Evolutionary conservation across 176 grass and related monocot species (phyloP).

Genomic region (Chrysopogon serrulatus): DNA sequence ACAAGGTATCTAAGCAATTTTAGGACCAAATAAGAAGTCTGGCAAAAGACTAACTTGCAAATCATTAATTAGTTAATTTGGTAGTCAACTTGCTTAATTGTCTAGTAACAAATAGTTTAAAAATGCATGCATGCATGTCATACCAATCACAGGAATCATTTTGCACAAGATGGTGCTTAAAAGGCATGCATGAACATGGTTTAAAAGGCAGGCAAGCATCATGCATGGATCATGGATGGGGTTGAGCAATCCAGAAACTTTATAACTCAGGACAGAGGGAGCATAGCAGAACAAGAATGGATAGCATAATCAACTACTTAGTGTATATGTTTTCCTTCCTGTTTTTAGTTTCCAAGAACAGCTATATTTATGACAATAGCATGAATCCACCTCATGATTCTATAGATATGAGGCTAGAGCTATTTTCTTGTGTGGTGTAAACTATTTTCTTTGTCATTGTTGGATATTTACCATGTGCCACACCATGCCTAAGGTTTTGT

Average conservation of each 20-base stretch:
- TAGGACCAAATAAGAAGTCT: neutral
- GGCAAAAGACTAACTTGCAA: neutral
- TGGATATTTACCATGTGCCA: neutral
- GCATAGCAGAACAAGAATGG: neutral
- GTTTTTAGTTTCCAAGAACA: neutral
- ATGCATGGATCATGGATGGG: too few relatives aligned
- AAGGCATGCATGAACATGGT: too few relatives aligned
- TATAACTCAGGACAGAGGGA: neutral
- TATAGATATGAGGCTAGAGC: neutral
- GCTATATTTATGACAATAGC: neutral
- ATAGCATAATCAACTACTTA: neutral
- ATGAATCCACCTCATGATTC: neutral
- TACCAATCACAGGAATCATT: neutral
- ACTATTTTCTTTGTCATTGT: neutral
- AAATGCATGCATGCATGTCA: neutral
- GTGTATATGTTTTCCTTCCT: neutral
- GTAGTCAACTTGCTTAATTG: neutral
- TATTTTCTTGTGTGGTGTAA: neutral
- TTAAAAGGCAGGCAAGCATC: neutral
- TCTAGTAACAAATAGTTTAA: neutral
- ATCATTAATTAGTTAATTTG: neutral
- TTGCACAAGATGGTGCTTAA: neutral
- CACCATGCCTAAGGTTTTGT: neutral
- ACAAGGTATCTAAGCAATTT: neutral
- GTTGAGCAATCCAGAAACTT: neutral